Conservation (phyloP, 2,329 filamentous ascomycete genomes). For the Beauveria bassiana region DNA sequence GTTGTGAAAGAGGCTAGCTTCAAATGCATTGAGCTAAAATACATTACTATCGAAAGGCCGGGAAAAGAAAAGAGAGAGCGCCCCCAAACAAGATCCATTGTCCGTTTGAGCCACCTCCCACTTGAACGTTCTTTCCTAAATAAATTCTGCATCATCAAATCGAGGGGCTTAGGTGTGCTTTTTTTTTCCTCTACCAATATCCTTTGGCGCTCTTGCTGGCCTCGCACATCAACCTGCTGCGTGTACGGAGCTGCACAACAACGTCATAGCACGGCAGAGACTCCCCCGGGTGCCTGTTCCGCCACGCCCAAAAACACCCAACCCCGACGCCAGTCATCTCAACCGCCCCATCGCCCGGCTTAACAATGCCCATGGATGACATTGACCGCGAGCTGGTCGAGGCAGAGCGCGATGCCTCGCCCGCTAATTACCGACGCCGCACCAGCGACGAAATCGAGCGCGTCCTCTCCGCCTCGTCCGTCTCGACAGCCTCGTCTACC, state of each 20-base stretch:
- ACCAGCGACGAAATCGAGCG: conserved; percentile 52
- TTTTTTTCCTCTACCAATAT: background rate
- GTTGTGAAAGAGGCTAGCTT: background rate
- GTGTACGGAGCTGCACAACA: background rate
- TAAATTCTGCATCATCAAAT: background rate
- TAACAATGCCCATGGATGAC: conserved; percentile 37
- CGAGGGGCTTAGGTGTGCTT: background rate
- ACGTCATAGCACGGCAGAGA: conserved; percentile 10
- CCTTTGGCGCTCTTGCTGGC: background rate
- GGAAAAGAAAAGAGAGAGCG: background rate
- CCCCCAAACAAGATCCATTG: background rate
- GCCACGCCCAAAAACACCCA: background rate
- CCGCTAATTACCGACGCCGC: conserved; percentile 29
- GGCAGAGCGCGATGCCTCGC: conserved; percentile 48
- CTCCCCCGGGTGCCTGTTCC: background rate
- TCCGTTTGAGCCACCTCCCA: background rate
- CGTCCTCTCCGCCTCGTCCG: conserved; percentile 45
- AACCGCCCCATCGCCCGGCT: background rate
- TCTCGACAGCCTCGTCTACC: conserved; percentile 36
- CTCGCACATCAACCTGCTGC: background rate
- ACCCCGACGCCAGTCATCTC: too few species aligned
- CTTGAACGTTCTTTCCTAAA: background rate
- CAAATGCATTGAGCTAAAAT: background rate
- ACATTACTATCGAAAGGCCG: background rate
- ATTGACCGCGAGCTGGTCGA: conserved; percentile 46